phyloP scores from a whole-genome alignment of 257 asterid species.

The Anisodus tanguticus region DNA sequence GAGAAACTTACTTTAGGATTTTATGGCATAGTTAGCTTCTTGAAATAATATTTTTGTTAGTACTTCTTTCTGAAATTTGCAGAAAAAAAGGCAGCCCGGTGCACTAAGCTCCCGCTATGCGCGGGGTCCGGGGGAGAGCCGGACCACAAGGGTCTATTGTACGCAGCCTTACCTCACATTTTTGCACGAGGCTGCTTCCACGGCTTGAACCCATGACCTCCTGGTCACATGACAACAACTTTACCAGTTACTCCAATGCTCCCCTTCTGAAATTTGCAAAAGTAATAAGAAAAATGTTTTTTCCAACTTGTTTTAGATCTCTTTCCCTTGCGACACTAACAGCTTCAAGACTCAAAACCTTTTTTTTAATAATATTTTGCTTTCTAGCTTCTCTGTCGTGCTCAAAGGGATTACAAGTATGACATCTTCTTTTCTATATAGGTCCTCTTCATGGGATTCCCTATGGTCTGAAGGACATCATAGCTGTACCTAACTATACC shows the following conservation, averaged over 20 bases:
- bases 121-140: too few species aligned
- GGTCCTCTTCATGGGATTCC: constrained; percentile 99
- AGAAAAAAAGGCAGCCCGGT: too few species aligned
- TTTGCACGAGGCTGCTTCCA: too few species aligned
- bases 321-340: neutral
- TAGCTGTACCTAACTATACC: constrained; percentile 86
- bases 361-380: neutral
- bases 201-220: too few species aligned
- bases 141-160: too few species aligned
- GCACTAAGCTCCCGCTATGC: too few species aligned
- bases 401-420: neutral
- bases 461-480: constrained; percentile 89
- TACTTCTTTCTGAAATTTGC: constrained; percentile 7
- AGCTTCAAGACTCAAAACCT: neutral
- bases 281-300: neutral
- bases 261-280: too few species aligned
- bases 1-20: neutral
- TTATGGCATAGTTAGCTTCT: neutral
- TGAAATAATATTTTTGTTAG: neutral
- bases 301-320: neutral
- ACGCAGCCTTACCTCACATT: too few species aligned
- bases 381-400: neutral
- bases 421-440: constrained; percentile 36
- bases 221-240: too few species aligned
- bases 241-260: too few species aligned